Percentiles rank a stretch among this genome's conserved stretches.
Conservation (phyloP, 2,329 filamentous ascomycete species). For the Domatiomyces catenatus region DNA sequence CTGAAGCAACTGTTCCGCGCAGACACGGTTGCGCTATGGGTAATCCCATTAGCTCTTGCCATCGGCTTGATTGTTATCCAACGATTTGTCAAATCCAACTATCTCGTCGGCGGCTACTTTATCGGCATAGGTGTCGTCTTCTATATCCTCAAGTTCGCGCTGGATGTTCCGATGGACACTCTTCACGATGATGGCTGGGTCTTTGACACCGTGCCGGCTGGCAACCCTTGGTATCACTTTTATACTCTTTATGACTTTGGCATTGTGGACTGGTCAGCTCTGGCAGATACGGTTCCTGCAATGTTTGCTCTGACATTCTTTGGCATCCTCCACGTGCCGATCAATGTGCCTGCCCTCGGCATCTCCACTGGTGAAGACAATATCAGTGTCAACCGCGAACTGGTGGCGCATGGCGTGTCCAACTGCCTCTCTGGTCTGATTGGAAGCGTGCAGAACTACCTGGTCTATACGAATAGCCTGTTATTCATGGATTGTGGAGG, state of each 20-base stretch:
- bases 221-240: slow-evolving; percentile 92
- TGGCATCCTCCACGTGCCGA: slow-evolving; percentile 88
- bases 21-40: slow-evolving; percentile 70
- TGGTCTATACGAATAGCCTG: slow-evolving; percentile 95
- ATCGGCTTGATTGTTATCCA: slow-evolving; percentile 62
- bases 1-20: slow-evolving; percentile 56
- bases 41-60: slow-evolving; percentile 61
- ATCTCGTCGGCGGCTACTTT: slow-evolving; percentile 77
- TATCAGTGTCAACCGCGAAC: slow-evolving; percentile 74
- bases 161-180: slow-evolving; percentile 49
- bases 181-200: slow-evolving; percentile 73
- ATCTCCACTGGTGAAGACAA: slow-evolving; percentile 87
- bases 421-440: slow-evolving; percentile 76
- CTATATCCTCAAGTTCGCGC: slow-evolving; percentile 31
- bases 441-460: slow-evolving; percentile 88
- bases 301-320: slow-evolving; percentile 98
- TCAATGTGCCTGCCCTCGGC: slow-evolving; percentile 88
- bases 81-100: slow-evolving; percentile 61
- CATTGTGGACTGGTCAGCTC: slow-evolving; percentile 66
- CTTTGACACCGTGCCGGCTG: slow-evolving; percentile 69
- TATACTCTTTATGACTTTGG: slow-evolving; percentile 86
- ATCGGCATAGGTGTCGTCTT: slow-evolving; percentile 55
- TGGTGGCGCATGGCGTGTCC: slow-evolving; percentile 83
- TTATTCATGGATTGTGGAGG: slow-evolving; percentile 91
- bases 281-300: slow-evolving; percentile 72